Base-by-base conservation (phyloP, 768 basidiomycete species). In the Mycena latifolia region DNA sequence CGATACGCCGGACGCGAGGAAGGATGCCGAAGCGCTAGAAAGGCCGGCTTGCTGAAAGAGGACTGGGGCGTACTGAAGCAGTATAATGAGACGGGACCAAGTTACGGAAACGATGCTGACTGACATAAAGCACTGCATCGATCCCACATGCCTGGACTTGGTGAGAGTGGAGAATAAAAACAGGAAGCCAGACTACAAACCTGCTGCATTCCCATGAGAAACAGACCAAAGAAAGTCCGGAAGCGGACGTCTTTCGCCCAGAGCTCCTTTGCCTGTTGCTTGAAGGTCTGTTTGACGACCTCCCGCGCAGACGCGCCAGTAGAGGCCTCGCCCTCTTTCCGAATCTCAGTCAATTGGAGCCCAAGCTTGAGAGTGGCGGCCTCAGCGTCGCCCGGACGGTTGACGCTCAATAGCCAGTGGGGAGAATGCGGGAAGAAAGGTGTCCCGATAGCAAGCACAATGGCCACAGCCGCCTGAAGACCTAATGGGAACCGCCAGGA, bases 11-110 rank as follows among this genome's bases (percentile, higher is more conserved):
- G 84, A 84, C 0, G 84, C 84, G 35, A 86, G 77, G 74, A 87
- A 86, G 3, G 82, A 79, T 3, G 84, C 79, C n/a, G 80, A 78
- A n/a, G 75, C 73, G 4, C 78, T 78, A 15, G 80, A 79, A n/a
- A 86, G 78, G n/a, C 86, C 83, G 1, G 83, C 83, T 66, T 86
- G 85, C 4, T 79, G 72, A 67, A 87, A 87, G 15, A 86, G 75
- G 11, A 82, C 76, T 0, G 85, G 85, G 0, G 84, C 85, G 59
- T 83, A 84, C 71, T 82, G 72, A 17, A 68, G 37, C 6, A 57
- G 17, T n/a, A 46, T 11, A 8, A 45, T 65, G 24, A 64, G 53
- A 17, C 52, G 37, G 31, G 20, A 43, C 5, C 12, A 48, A 20
- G 22, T n/a, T 25, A 48, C 18, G 2, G 45, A 39, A 53, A 6